Percentiles rank a stretch among this genome's conserved stretches.
Evolutionary conservation across 768 basidiomycete genomes (phyloP).

Genomic region (Leccinum fibrillosum): DNA sequence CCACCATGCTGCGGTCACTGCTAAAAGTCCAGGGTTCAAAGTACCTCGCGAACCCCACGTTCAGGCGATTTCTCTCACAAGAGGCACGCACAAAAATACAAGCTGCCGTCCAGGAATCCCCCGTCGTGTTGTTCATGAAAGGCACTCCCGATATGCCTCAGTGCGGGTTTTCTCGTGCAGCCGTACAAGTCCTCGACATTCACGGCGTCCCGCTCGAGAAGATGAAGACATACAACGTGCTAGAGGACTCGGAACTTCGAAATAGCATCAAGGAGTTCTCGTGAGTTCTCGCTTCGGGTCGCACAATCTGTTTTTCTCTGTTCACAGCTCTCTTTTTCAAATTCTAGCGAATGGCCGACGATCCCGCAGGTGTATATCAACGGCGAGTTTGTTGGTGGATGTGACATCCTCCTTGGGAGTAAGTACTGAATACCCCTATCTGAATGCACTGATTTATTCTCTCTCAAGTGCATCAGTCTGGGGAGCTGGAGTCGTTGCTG

Average conservation of each 20-base stretch:
- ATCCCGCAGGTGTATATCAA: slow-evolving; percentile 94
- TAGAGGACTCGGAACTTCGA: slow-evolving; percentile 82
- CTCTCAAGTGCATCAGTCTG: slow-evolving; percentile 86
- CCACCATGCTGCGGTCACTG: background rate
- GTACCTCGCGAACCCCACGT: slow-evolving; percentile 5
- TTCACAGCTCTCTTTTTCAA: background rate
- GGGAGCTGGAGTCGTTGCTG: slow-evolving; percentile 84
- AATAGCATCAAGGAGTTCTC: slow-evolving; percentile 93
- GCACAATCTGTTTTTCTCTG: background rate
- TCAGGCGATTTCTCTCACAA: slow-evolving; percentile 54
- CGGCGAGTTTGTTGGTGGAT: slow-evolving; percentile 95
- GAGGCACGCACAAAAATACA: slow-evolving; percentile 64
- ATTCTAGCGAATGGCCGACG: slow-evolving; percentile 90
- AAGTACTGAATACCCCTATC: slow-evolving; percentile 33
- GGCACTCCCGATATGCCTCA: slow-evolving; percentile 83
- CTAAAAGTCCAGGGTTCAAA: background rate
- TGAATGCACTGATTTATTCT: background rate
- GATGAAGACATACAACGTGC: slow-evolving; percentile 85
- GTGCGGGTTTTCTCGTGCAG: slow-evolving; percentile 96
- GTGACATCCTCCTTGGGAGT: slow-evolving; percentile 92
- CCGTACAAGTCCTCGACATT: slow-evolving; percentile 83
- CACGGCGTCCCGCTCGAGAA: slow-evolving; percentile 80
- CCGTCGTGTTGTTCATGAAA: slow-evolving; percentile 98
- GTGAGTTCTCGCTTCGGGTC: slow-evolving; percentile 49
- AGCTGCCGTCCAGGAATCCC: slow-evolving; percentile 67